Evolutionary conservation across 495 filamentous ascomycete genomes (phyloP).

Genomic region (Aspergillus conjunctus): DNA sequence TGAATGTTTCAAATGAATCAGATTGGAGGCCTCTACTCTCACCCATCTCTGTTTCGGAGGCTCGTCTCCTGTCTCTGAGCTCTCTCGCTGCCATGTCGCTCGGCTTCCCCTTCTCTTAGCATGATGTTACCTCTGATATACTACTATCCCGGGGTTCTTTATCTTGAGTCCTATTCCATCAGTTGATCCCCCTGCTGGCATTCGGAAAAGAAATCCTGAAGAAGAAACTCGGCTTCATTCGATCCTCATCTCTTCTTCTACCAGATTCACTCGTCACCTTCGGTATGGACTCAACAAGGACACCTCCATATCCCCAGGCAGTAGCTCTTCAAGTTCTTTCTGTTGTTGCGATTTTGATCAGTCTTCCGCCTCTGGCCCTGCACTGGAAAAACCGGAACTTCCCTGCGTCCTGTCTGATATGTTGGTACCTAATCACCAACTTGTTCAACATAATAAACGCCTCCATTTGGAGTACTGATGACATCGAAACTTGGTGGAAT

Average conservation of each 20-base stretch:
- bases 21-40: slow-evolving; percentile 6
- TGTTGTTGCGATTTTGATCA: slow-evolving; percentile 56
- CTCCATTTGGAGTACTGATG: slow-evolving; percentile 77
- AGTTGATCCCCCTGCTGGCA: neutral
- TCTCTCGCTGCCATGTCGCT: neutral
- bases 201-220: neutral
- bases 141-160: neutral
- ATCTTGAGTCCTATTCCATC: neutral
- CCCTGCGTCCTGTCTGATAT: slow-evolving; percentile 59
- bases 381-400: slow-evolving; percentile 49
- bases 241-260: neutral
- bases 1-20: slow-evolving; percentile 20
- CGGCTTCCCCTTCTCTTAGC: slow-evolving; percentile 5
- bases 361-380: slow-evolving; percentile 43
- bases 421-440: slow-evolving; percentile 66
- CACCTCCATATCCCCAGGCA: slow-evolving; percentile 31
- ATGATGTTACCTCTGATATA: slow-evolving; percentile 12
- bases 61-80: slow-evolving; percentile 12
- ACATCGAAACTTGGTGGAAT: slow-evolving; percentile 67
- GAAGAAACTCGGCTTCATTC: neutral
- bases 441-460: slow-evolving; percentile 72
- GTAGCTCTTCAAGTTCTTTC: slow-evolving; percentile 54
- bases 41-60: slow-evolving; percentile 18
- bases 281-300: slow-evolving; percentile 10
- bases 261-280: neutral